Base-by-base conservation (phyloP, 2,329 filamentous ascomycete species). In the Emydomyces testavorans region DNA sequence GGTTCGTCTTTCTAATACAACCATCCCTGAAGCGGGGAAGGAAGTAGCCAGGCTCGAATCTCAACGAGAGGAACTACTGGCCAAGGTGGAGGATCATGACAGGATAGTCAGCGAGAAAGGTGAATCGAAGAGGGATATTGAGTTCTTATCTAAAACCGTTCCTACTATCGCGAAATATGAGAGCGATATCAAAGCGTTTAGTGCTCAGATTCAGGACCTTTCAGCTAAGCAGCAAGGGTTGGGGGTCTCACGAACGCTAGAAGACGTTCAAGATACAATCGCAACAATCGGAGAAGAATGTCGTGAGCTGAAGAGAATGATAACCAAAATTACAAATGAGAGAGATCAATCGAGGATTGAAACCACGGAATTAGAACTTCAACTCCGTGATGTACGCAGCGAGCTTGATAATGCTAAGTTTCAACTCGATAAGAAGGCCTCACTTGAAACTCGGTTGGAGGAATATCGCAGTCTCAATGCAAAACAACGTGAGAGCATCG, bases 231-330 rank as follows among this genome's bases (percentile, higher is more conserved):
- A 95, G 60, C 79, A 83, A 58, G 77, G 81, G 11, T 72, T 75
- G 21, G 76, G 77, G 10, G 64, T 74, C 7, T 76, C 78, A 11
- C 79, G 85, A 52, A 85, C 84, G 24, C 75, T 87, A 5, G 85
- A 94, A 46, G 85, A 92, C 55, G 88, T 96, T 46, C 84, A 92
- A 57, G 80, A 85, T 46, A 78, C 88, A 40, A 78, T 88, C 52
- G 78, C 79, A 40, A 67, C 70, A 15, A 74, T 82, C 48, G 76
- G 76, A 16, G 85, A 88, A 51, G 79, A 85, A 59, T 74, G 80
- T 54, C 78, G 82, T 47, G 67, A 68, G 18, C 67, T 80, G 23
- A 87, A 85, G 60, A 71, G 71, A 35, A 75, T 72, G 36, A 73
- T 90, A 10, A 66, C 75, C 5, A 84, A 83, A 57, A 66, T 93